Evolutionary conservation across 169 alveolate genomes (phyloP).

Genomic region (Eimeria falciformis): DNA sequence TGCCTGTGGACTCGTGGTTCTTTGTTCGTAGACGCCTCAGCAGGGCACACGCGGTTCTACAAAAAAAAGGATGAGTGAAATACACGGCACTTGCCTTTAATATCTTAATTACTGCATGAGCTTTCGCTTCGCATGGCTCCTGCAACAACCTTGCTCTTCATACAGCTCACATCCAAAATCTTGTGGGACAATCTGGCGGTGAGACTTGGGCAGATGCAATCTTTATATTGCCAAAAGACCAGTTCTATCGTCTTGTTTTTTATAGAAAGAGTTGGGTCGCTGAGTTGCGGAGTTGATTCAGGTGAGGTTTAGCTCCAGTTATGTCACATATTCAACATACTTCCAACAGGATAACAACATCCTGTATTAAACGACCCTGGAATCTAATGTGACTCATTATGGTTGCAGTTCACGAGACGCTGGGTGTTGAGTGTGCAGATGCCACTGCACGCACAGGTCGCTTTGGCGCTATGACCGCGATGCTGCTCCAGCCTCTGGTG

Average conservation of each 20-base stretch:
- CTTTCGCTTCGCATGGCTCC: too few relatives aligned
- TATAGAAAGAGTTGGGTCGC: not conserved
- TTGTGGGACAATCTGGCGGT: too few relatives aligned
- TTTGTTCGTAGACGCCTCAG: too few relatives aligned
- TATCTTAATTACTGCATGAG: too few relatives aligned
- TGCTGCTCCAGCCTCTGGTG: not conserved
- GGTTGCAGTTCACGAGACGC: not conserved
- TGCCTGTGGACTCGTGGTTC: too few relatives aligned
- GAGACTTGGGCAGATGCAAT: too few relatives aligned
- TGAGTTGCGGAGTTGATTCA: not conserved
- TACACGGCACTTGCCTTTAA: too few relatives aligned
- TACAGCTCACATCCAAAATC: too few relatives aligned
- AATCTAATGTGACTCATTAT: not conserved
- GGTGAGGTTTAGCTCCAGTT: not conserved
- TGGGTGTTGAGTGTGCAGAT: not conserved
- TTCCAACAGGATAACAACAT: not conserved
- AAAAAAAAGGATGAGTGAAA: too few relatives aligned
- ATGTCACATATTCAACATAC: not conserved
- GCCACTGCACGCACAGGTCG: not conserved
- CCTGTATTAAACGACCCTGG: not conserved
- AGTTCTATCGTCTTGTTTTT: not conserved
- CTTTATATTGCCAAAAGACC: too few relatives aligned
- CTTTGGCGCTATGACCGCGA: not conserved
- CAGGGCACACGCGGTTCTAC: too few relatives aligned
- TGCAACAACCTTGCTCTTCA: too few relatives aligned